A percentile compares a stretch with the other conserved stretches of the same genome.
phyloP scores from a whole-genome alignment of 2,329 filamentous ascomycete species.

The Fusarium virguliforme region DNA sequence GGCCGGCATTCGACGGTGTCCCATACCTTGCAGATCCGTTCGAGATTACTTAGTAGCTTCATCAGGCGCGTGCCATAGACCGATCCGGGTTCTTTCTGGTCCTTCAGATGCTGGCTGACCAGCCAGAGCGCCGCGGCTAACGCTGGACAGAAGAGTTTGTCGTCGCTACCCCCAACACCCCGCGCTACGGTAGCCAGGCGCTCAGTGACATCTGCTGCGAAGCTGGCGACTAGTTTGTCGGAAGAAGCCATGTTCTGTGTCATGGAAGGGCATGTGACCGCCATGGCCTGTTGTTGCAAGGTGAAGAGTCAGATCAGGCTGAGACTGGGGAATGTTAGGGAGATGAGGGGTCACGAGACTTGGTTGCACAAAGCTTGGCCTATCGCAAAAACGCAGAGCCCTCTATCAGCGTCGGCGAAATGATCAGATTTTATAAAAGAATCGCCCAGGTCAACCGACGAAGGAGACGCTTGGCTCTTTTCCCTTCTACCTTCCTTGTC shows the following conservation, averaged over 20 bases:
- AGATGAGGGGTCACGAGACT: not conserved
- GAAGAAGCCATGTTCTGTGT: not conserved
- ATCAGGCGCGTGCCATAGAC: not conserved
- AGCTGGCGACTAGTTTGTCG: not conserved
- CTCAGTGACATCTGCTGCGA: not conserved
- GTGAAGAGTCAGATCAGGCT: not conserved
- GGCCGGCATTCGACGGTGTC: not conserved
- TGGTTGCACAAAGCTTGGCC: not conserved
- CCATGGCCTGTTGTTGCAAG: not conserved
- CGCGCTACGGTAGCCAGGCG: slow-evolving; percentile 1
- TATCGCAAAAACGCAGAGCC: not conserved
- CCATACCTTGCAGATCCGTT: not conserved
- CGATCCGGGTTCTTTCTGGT: not conserved
- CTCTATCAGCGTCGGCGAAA: not conserved
- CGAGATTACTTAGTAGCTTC: not conserved
- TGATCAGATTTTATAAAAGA: not conserved
- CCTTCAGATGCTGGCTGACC: not conserved
- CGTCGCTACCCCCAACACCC: not conserved
- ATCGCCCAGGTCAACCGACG: not conserved
- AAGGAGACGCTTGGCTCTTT: not conserved
- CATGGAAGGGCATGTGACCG: not conserved
- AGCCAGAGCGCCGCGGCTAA: not conserved
- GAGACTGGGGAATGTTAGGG: not conserved
- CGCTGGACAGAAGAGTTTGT: not conserved
- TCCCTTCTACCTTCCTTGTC: not conserved